Evolutionary conservation across 1,139 yeast genomes (phyloP), one percentile per base, ranked within the genome.

Genomic region (Candida tropicalis): DNA sequence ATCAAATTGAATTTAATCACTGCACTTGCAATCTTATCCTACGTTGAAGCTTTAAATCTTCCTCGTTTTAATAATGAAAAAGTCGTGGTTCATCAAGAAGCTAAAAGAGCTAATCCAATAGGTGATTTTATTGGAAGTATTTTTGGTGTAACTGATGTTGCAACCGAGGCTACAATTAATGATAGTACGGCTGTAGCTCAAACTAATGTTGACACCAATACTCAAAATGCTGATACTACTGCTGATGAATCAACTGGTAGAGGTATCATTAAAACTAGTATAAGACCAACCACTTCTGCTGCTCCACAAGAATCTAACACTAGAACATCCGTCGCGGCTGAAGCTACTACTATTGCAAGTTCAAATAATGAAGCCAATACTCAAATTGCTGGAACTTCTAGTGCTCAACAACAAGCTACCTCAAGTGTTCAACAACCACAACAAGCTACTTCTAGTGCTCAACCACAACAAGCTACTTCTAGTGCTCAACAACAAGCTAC

Each of bases 1-100:
- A 28, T 38, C 16, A 46, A 41, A 24, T 47, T 45, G 27, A 45
- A 40, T 40, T n/a, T 49, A 12, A 29, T 47, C 5, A 34, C 49
- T 15, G 45, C 49, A 11, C 38, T 47, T 32, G 42, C 41, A 25
- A 39, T 49, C 17, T 38, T 49, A 20, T 32, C 52, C 11, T 49
- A 39, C 29, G 36, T 41, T 15, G 29, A 40, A 11, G 18, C 24
- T 5, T 36, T 40, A 13, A 35, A 42, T 39, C 43, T 24, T 20
- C 31, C 27, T 31, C 18, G 32, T 8, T 38, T 32, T 22, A 7
- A 34, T n/a, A 24, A 12, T 20, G 12, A 27, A 12, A 18, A 35
- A 15, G 22, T 35, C n/a, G 25, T 20, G 9, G 25, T 20, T 12
- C 18, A 33, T 33, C 16, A 22, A 33, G 27, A n/a, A 12, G 31